A percentile compares a stretch with the other conserved stretches of the same genome.
Conservation (phyloP, 305 asterid species). For the Solanum hybrid region DNA sequence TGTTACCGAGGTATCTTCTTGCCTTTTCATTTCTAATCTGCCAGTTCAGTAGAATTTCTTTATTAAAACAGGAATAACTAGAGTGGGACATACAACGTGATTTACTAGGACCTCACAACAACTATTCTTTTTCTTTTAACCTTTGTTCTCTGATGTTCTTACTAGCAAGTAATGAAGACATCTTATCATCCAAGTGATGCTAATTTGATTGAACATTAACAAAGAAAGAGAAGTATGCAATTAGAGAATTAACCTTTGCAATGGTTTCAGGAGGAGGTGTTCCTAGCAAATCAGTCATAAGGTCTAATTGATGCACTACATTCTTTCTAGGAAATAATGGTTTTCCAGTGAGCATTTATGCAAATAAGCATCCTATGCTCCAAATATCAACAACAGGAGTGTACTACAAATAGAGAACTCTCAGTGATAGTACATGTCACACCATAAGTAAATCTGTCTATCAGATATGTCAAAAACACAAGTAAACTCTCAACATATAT, state of each 20-base stretch:
- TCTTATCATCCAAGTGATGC: not conserved
- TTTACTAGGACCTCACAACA: not conserved
- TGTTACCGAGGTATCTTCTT: constrained; percentile 61
- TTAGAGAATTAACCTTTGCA: constrained; percentile 49
- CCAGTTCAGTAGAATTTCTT: constrained; percentile 13
- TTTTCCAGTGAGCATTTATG: constrained; percentile 67
- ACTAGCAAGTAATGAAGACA: not conserved
- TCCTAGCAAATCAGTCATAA: constrained; percentile 73
- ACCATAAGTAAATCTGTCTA: not conserved
- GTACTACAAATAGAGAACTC: constrained; percentile 35
- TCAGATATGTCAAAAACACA: not conserved
- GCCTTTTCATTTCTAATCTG: constrained; percentile 92
- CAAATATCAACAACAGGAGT: constrained; percentile 81
- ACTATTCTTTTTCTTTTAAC: not conserved
- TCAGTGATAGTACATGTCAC: not conserved
- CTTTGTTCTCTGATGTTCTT: not conserved
- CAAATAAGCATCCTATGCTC: constrained; percentile 82
- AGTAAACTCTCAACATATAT: not conserved
- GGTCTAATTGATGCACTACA: constrained; percentile 72
- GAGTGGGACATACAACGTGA: not conserved
- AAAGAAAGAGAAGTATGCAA: constrained; percentile 2
- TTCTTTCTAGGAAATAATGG: constrained; percentile 76
- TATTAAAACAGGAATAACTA: not conserved
- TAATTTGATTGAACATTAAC: not conserved
- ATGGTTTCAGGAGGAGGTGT: constrained; percentile 68